Conservation (phyloP, 2,329 filamentous ascomycete species). For the Fusarium setosum region DNA sequence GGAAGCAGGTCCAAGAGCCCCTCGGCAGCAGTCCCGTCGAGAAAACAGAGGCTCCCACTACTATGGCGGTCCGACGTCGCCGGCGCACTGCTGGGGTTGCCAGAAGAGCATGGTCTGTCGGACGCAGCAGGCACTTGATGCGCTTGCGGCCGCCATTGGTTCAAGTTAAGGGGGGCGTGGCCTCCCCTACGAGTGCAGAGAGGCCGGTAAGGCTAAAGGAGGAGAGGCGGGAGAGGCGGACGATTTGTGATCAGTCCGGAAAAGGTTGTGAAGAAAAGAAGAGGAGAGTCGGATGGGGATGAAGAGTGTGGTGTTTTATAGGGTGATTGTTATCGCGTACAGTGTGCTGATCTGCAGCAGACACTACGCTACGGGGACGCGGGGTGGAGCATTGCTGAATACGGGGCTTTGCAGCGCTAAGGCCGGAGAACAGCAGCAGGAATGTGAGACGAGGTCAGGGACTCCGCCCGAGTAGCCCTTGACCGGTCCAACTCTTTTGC, state of each 20-base stretch:
- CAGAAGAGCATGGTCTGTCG: slow-evolving; percentile 28
- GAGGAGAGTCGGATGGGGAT: not conserved
- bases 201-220: slow-evolving; percentile 33
- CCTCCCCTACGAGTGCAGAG: slow-evolving; percentile 41
- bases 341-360: slow-evolving; percentile 17
- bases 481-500: no score
- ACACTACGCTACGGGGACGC: slow-evolving; percentile 11
- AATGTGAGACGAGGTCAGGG: not conserved
- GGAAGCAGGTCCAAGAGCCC: slow-evolving; percentile 36
- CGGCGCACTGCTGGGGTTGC: slow-evolving; percentile 33
- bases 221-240: not conserved
- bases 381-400: no score
- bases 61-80: slow-evolving; percentile 21
- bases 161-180: slow-evolving; percentile 42
- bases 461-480: no score
- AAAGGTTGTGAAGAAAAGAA: slow-evolving; percentile 14
- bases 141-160: slow-evolving; percentile 36
- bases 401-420: no score
- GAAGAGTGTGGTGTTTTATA: not conserved
- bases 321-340: slow-evolving; percentile 9
- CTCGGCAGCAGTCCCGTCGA: not conserved
- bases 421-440: no score
- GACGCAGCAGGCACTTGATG: slow-evolving; percentile 21
- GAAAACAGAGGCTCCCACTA: slow-evolving; percentile 19
- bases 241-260: slow-evolving; percentile 16